Base-by-base conservation (phyloP, 2,329 filamentous ascomycete species). In the Hypoxylon sp. region DNA sequence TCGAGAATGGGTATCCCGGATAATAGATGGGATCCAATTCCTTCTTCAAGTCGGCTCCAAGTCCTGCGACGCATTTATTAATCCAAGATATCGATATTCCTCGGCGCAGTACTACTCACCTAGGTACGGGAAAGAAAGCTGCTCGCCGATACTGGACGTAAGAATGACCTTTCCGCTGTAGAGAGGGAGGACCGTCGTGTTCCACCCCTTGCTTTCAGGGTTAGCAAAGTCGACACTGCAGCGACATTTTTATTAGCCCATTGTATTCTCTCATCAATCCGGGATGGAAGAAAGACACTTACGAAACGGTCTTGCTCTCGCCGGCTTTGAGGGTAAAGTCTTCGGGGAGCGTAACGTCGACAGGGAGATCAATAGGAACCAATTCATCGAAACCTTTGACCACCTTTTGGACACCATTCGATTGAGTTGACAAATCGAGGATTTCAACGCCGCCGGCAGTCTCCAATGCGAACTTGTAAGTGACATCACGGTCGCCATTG, bases 371-470 rank as follows among this genome's bases (percentile, higher is more conserved):
- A 6, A 49, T 54, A 4, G 64, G 63, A 7, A 20, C 25, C 25
- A 66, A n/a, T 52, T 65, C 60, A 5, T 45, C 48, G 12, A 63
- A 60, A 21, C 25, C 53, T 53, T 61, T 63, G 8, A 59, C 20
- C 31, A 47, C 25, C 19, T 53, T 52, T 21, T 55, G 36, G 7
- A 45, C 32, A 2, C 21, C 49, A 40, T 46, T 44, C 7, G 47
- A 42, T 8, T 34, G 21, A 7, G 37, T 44, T 5, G 45, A 20
- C 31, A 59, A 57, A 9, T 55, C 58, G 7, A 66, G 49, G 8
- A 72, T 69, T 51, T 76, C 71, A 21, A 71, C 66, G 3, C 72
- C 73, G 7, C 66, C 71, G 3, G 69, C 68, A 1, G 65, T 60
- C 31, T 72, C 62, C 9, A 55, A 17, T 0, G 52, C 27, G 35